Percentiles rank a stretch among this genome's conserved stretches.
phyloP scores from a whole-genome alignment of 495 filamentous ascomycete species.

The Neurospora sp. region DNA sequence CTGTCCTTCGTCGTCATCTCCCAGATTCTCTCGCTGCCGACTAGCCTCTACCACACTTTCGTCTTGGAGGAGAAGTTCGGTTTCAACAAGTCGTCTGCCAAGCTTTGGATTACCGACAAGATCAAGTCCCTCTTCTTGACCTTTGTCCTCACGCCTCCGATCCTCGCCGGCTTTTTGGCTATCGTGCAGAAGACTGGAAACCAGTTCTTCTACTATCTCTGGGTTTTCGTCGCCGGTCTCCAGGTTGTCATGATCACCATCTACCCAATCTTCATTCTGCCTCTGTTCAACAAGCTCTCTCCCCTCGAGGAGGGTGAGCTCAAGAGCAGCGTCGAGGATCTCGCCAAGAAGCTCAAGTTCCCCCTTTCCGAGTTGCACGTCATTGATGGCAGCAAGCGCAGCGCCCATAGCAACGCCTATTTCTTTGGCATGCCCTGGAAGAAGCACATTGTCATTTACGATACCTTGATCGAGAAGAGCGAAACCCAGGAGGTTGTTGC shows the following conservation, averaged over 20 bases:
- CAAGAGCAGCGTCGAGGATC: slow-evolving; percentile 76
- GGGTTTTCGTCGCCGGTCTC: slow-evolving; percentile 78
- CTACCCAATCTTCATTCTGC: slow-evolving; percentile 89
- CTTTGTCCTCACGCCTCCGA: slow-evolving; percentile 67
- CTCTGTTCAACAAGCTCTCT: slow-evolving; percentile 96
- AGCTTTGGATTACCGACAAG: slow-evolving; percentile 83
- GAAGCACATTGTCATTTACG: slow-evolving; percentile 99
- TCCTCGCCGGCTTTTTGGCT: slow-evolving; percentile 79
- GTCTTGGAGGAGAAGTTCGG: slow-evolving; percentile 94
- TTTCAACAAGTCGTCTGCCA: slow-evolving; percentile 94
- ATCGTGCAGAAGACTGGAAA: slow-evolving; percentile 87
- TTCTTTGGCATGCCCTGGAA: slow-evolving; percentile 98
- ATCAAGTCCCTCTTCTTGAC: slow-evolving; percentile 81
- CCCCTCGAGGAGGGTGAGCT: slow-evolving; percentile 77
- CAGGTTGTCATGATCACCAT: slow-evolving; percentile 92
- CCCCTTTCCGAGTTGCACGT: slow-evolving; percentile 84
- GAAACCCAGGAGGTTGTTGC: slow-evolving; percentile 86
- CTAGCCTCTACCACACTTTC: slow-evolving; percentile 85
- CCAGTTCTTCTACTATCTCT: slow-evolving; percentile 95
- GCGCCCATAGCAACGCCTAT: slow-evolving; percentile 95
- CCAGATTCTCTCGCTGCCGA: slow-evolving; percentile 66
- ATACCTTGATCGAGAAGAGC: slow-evolving; percentile 93
- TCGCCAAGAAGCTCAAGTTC: slow-evolving; percentile 80
- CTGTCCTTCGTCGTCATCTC: slow-evolving; percentile 75
- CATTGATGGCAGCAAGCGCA: slow-evolving; percentile 95